Conservation (phyloP, 2,329 filamentous ascomycete species). For the Colletotrichum sublineola region DNA sequence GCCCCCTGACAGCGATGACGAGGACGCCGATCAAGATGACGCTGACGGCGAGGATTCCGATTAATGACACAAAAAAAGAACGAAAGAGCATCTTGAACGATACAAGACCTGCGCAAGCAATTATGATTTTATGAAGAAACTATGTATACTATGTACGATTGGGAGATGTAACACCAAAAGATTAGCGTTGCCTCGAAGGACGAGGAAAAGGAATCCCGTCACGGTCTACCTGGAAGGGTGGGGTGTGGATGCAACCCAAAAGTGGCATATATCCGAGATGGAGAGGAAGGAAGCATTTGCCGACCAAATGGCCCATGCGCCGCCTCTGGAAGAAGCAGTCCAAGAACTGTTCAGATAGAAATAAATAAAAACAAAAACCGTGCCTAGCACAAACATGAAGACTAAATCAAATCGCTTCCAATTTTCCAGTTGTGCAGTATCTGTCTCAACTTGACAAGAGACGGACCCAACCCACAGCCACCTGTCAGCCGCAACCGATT, state of each 20-base stretch:
- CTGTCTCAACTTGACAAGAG: not conserved
- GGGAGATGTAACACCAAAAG: constrained; percentile 16
- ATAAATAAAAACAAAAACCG: constrained; percentile 1
- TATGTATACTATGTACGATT: constrained; percentile 40
- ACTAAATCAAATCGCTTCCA: not conserved
- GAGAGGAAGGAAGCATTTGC: constrained; percentile 10
- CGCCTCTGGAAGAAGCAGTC: not conserved
- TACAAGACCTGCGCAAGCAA: constrained; percentile 24
- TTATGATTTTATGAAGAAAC: constrained; percentile 28
- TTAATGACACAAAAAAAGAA: constrained; percentile 11
- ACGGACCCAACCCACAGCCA: too few relatives aligned
- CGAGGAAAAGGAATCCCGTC: not conserved
- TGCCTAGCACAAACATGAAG: not conserved
- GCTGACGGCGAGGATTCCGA: constrained; percentile 50
- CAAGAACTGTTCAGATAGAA: constrained; percentile 11
- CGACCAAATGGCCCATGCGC: constrained; percentile 4
- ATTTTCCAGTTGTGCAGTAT: not conserved
- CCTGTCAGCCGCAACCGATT: not conserved
- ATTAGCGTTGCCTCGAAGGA: not conserved
- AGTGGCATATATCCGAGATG: constrained; percentile 4
- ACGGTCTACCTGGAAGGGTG: not conserved
- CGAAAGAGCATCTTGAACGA: not conserved
- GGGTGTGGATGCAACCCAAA: not conserved
- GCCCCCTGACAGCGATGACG: constrained; percentile 74
- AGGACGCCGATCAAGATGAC: constrained; percentile 59